Conservation (phyloP, 2,329 filamentous ascomycete genomes). For the Ophiostoma sp. region DNA sequence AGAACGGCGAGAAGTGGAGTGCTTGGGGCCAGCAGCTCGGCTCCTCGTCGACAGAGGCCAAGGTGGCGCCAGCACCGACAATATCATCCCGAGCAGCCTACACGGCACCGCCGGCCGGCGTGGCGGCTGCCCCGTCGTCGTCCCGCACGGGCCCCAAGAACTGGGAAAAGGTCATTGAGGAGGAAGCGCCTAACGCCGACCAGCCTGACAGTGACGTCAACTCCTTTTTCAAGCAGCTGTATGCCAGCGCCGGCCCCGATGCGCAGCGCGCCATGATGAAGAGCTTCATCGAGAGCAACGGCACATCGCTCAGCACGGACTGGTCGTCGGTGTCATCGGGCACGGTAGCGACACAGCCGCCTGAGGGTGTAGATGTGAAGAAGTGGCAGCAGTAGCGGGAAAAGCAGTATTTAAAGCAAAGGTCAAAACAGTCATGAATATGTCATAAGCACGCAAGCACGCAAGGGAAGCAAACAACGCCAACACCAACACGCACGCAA, state of each 20-base stretch:
- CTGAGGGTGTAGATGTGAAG: conserved; percentile 72
- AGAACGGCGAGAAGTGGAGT: conserved; percentile 32
- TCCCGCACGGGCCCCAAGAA: conserved; percentile 78
- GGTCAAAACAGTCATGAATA: no score
- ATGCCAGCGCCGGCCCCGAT: conserved; percentile 69
- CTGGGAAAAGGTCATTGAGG: conserved; percentile 72
- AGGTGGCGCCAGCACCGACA: background rate
- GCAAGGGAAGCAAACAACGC: no score
- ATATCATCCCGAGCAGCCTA: background rate
- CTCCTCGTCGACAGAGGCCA: background rate
- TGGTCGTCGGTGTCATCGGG: conserved; percentile 75
- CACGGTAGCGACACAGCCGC: conserved; percentile 66
- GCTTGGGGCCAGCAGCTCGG: conserved; percentile 32
- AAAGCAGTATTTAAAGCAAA: background rate
- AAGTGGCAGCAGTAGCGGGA: conserved; percentile 47
- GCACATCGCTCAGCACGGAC: conserved; percentile 85
- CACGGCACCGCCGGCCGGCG: background rate
- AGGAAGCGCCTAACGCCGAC: conserved; percentile 52
- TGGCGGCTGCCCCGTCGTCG: conserved; percentile 36
- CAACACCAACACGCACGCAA: no score
- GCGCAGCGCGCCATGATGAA: conserved; percentile 95
- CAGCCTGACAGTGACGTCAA: conserved; percentile 62
- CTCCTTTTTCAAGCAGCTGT: conserved; percentile 85
- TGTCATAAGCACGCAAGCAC: no score
- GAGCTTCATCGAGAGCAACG: conserved; percentile 89